phyloP scores from a whole-genome alignment of 2,329 filamentous ascomycete genomes.

The Zymoseptoria pseudotritici region DNA sequence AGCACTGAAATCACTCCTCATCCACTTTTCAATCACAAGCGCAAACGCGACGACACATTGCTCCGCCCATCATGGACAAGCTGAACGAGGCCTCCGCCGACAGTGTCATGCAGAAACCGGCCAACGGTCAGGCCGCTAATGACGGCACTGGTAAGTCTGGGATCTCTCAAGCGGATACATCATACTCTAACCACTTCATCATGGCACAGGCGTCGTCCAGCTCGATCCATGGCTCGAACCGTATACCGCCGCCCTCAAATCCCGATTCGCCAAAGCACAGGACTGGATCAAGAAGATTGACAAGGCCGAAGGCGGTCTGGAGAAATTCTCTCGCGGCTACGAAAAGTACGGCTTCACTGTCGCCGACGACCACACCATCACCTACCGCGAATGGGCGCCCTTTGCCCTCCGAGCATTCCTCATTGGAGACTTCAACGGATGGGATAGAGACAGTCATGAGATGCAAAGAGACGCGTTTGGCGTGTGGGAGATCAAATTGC shows the following conservation, averaged over 20 bases:
- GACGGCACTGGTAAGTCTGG: slow-evolving; percentile 60
- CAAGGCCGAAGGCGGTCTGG: slow-evolving; percentile 76
- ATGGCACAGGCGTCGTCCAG: slow-evolving; percentile 65
- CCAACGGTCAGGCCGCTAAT: slow-evolving; percentile 49
- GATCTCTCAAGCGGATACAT: background rate
- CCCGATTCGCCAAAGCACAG: slow-evolving; percentile 70
- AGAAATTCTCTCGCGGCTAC: slow-evolving; percentile 83
- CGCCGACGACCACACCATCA: slow-evolving; percentile 71
- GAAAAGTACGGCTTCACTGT: slow-evolving; percentile 84
- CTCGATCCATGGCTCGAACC: slow-evolving; percentile 87
- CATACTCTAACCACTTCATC: slow-evolving; percentile 12
- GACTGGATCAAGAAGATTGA: slow-evolving; percentile 82
- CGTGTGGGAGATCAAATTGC: slow-evolving; percentile 75
- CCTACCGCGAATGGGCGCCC: slow-evolving; percentile 93
- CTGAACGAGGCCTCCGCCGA: slow-evolving; percentile 41
- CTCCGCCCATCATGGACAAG: slow-evolving; percentile 28
- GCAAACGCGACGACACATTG: background rate
- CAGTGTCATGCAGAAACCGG: slow-evolving; percentile 38
- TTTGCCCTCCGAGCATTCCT: slow-evolving; percentile 78
- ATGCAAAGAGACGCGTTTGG: slow-evolving; percentile 85
- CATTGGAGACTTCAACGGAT: slow-evolving; percentile 92
- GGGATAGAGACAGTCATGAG: slow-evolving; percentile 73
- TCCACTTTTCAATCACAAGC: background rate
- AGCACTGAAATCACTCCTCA: too few species aligned
- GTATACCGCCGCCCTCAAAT: slow-evolving; percentile 68